These are phyloP conservation scores for Cercospora berteroae DNA, from an alignment of 2,329 filamentous ascomycete genomes.

Conservation along the genomic window DNA sequence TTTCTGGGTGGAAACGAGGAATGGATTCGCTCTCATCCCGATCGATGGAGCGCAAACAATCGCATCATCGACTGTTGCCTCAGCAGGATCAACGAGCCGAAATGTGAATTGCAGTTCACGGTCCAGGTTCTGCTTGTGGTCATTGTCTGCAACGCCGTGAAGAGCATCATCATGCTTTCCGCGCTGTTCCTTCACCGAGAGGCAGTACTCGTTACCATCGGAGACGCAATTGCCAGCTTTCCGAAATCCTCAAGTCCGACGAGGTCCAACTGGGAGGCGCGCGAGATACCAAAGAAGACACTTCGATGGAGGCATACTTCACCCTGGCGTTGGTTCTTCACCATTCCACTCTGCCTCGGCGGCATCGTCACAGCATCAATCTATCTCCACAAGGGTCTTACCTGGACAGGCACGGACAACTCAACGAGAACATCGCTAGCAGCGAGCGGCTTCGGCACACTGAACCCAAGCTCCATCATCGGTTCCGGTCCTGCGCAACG, in stretches of 20 bases:
- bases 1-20: background rate
- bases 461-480: conserved; percentile 14
- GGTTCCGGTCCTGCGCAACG: background rate
- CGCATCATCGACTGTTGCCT: conserved; percentile 24
- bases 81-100: background rate
- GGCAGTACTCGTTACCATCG: conserved; percentile 22
- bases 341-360: conserved; percentile 8
- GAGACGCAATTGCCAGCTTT: conserved; percentile 27
- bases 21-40: background rate
- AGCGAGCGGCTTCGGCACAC: conserved; percentile 7
- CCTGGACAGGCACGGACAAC: background rate
- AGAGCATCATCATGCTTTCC: conserved; percentile 20
- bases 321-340: conserved; percentile 12
- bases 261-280: background rate
- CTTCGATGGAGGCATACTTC: background rate
- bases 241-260: conserved; percentile 21
- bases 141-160: conserved; percentile 17
- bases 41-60: background rate
- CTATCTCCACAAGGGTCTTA: background rate
- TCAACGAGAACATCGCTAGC: background rate
- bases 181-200: conserved; percentile 16
- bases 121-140: conserved; percentile 18
- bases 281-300: background rate
- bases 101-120: conserved; percentile 23
- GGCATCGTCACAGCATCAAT: background rate